Evolutionary conservation across 1,139 yeast genomes (phyloP).

Genomic region (Blastobotrys persicus): DNA sequence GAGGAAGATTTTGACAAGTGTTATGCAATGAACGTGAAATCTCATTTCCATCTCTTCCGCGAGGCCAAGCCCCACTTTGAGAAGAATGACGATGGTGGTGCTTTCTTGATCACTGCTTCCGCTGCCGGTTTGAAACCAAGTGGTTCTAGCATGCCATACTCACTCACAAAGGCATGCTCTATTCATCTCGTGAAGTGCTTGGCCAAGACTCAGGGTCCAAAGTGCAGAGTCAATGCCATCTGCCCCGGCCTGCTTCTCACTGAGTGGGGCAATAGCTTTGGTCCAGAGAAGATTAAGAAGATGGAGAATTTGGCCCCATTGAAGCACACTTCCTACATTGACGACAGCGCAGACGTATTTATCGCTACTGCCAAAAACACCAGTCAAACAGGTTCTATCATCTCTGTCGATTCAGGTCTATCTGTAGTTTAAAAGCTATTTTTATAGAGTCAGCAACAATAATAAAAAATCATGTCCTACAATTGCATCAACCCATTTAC

Average conservation of each 20-base stretch:
- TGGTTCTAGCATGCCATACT: slow-evolving; percentile 44
- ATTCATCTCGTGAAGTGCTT: slow-evolving; percentile 41
- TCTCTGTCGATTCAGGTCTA: slow-evolving; percentile 38
- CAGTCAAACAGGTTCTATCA: slow-evolving; percentile 39
- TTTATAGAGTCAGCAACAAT: too few species aligned
- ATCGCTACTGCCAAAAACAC: slow-evolving; percentile 36
- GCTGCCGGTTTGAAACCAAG: slow-evolving; percentile 40
- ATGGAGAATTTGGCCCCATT: slow-evolving; percentile 34
- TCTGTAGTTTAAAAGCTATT: slow-evolving; percentile 17
- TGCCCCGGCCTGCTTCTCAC: slow-evolving; percentile 44
- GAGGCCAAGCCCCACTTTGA: slow-evolving; percentile 39
- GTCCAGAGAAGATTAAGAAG: slow-evolving; percentile 32
- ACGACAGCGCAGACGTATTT: slow-evolving; percentile 40
- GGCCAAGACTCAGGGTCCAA: slow-evolving; percentile 42
- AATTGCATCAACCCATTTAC: too few species aligned
- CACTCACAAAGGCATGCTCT: slow-evolving; percentile 42
- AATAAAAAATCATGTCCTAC: too few species aligned
- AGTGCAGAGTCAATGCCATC: slow-evolving; percentile 41
- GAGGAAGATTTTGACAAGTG: slow-evolving; percentile 30
- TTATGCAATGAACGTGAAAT: slow-evolving; percentile 32
- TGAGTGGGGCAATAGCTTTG: slow-evolving; percentile 43
- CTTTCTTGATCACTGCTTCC: slow-evolving; percentile 41
- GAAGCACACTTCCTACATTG: slow-evolving; percentile 34
- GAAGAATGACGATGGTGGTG: slow-evolving; percentile 39
- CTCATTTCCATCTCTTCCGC: slow-evolving; percentile 41